Base-by-base conservation (phyloP, 1,284 basidiomycete species). In the Tausonia pullulans region DNA sequence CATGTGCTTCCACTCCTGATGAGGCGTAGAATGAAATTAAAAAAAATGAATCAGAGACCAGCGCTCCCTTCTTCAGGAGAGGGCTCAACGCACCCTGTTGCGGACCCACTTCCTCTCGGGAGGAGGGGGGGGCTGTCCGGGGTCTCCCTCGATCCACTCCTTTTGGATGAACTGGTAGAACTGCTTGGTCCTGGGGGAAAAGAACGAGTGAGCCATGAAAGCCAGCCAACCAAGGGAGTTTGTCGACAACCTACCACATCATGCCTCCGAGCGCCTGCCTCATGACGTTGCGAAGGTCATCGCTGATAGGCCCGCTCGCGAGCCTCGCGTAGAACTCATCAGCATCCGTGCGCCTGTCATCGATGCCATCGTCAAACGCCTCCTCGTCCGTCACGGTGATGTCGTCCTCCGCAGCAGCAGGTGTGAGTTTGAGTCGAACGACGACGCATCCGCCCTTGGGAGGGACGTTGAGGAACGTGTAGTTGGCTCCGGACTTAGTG, bases 221-320 rank as follows among this genome's bases (percentile, higher is more conserved):
- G 11, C 14, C 6, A n/a, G 5, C 5, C 40, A 4, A 41, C 5
- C 43, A 5, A 11, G 55, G 27, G n/a, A 56, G 40, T 7, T 40
- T 4, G 16, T 10, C 41, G 39, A 48, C 67, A 62, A 70, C 77
- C 70, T 56, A 77, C 93, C 95, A 98, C 62, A 98, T 79, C 95
- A 98, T 98, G n/a, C 95, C 95, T 39, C 85, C 86, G 49, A 98
- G 79, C n/a, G 93, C 95, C 76, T 98, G 95, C 67, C 95, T 82
- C 91, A 93, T 96, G 72, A 98, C 89, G 76, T 93, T 93, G 74
- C 86, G 86, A 73, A 98, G 80, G 77, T 98, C 95, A 67, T 96
- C 92, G 69, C 83, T 88, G 72, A 95, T 86, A 10, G 87, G 85
- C 4, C 88, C 88, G 69, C 85, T 81, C 60, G 86, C 84, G 65